These are phyloP conservation scores for Cunninghamia lanceolata DNA, from an alignment of 75 land plant species.

Conservation along the genomic window DNA sequence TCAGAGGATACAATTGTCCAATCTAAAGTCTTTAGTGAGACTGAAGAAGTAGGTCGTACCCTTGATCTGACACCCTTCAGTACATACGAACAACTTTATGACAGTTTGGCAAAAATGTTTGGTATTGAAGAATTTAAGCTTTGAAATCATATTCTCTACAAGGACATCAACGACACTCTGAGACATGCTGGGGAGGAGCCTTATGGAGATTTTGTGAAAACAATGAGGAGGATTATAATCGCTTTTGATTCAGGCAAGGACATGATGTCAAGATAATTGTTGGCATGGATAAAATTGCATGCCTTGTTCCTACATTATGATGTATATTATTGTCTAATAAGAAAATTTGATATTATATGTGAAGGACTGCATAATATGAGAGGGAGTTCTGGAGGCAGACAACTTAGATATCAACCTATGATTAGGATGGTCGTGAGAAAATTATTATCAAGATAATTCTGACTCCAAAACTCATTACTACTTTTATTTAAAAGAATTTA, in stretches of 20 bases:
- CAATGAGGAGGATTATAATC: no score
- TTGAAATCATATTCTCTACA: conserved; percentile 28
- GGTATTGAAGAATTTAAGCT: conserved; percentile 21
- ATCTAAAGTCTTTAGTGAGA: conserved; percentile 50
- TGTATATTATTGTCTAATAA: neutral
- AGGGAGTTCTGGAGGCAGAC: neutral
- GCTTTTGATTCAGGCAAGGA: conserved; percentile 21
- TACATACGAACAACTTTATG: conserved; percentile 47
- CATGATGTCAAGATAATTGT: conserved; percentile 14
- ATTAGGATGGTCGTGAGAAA: neutral
- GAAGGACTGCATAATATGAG: neutral
- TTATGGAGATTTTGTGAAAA: no score
- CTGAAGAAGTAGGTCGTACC: conserved; percentile 53
- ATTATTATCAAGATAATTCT: neutral
- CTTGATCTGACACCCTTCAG: conserved; percentile 39
- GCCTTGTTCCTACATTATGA: neutral
- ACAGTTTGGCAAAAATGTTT: conserved; percentile 39
- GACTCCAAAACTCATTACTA: no score
- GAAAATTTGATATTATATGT: neutral
- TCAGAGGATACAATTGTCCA: conserved; percentile 20
- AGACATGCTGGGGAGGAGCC: conserved; percentile 42
- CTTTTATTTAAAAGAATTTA: no score
- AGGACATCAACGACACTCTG: conserved; percentile 23
- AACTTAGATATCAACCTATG: neutral
- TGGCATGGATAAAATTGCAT: neutral